Evolutionary conservation across 768 basidiomycete genomes (phyloP).

Genomic region (Pleurotus sapidus): DNA sequence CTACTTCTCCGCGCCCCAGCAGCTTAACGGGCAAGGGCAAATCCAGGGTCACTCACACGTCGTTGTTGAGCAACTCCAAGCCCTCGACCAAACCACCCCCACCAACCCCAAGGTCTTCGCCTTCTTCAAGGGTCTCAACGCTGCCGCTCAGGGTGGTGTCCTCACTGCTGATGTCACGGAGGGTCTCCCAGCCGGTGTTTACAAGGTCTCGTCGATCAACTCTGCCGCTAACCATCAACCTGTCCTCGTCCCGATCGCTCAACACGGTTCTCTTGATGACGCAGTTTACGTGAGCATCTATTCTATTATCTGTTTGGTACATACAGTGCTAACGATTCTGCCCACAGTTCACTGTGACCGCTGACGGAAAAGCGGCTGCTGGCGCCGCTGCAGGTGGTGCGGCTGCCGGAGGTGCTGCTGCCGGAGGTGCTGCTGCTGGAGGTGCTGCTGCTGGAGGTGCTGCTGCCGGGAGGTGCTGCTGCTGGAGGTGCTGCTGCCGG

Average conservation of each 20-base stretch:
- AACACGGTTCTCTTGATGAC: constrained; percentile 40
- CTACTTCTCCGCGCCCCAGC: constrained; percentile 54
- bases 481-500: constrained; percentile 10
- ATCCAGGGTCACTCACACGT: constrained; percentile 65
- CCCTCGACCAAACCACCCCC: constrained; percentile 45
- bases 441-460: constrained; percentile 18
- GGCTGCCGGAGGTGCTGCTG: constrained; percentile 10
- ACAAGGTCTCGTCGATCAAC: constrained; percentile 45
- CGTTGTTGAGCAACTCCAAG: constrained; percentile 50
- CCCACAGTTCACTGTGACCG: constrained; percentile 20
- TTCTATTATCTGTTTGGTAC: not conserved
- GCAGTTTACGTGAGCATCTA: constrained; percentile 26
- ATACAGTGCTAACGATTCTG: not conserved
- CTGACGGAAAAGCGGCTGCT: constrained; percentile 10
- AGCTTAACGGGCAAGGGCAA: constrained; percentile 43
- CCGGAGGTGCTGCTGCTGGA: constrained; percentile 16
- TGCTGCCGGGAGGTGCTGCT: constrained; percentile 17
- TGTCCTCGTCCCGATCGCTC: constrained; percentile 32
- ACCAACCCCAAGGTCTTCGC: constrained; percentile 50
- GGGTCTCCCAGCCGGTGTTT: constrained; percentile 53
- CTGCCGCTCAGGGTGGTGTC: constrained; percentile 38
- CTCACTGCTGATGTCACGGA: constrained; percentile 45
- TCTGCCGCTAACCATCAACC: constrained; percentile 46
- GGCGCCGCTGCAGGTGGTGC: not conserved
- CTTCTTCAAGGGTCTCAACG: constrained; percentile 58